Evolutionary conservation across 202 grass and related monocot species (phyloP).

Genomic region (Tripidium arundinaceum): DNA sequence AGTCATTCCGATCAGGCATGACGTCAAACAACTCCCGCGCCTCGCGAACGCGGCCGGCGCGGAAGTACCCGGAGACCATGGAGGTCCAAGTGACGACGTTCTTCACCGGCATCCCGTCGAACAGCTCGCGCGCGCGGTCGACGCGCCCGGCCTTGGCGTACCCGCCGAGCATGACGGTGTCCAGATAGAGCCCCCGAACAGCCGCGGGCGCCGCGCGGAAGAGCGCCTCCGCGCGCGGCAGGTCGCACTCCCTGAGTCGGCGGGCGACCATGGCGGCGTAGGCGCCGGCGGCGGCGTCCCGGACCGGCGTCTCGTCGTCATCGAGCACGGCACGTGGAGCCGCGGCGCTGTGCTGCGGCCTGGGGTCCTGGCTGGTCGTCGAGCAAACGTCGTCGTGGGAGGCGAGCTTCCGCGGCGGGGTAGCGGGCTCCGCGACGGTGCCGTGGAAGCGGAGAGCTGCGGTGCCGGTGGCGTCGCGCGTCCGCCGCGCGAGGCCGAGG

Average conservation of each 20-base stretch:
- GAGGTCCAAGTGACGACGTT: conserved; percentile 42
- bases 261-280: conserved; percentile 31
- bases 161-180: conserved; percentile 40
- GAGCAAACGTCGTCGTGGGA: not conserved
- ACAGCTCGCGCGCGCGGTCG: conserved; percentile 44
- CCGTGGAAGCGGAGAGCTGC: not conserved
- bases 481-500: not conserved
- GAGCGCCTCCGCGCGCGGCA: conserved; percentile 39
- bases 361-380: too few species aligned
- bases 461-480: not conserved
- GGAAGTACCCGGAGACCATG: conserved; percentile 48
- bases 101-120: conserved; percentile 48
- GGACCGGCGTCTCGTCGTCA: not conserved
- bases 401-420: not conserved
- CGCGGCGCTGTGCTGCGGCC: not conserved
- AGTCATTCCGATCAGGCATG: conserved; percentile 47
- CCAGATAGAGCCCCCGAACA: not conserved
- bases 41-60: conserved; percentile 18
- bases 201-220: conserved; percentile 25
- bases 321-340: not conserved
- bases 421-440: not conserved
- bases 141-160: conserved; percentile 31
- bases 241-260: conserved; percentile 5
- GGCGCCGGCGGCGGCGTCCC: not conserved
- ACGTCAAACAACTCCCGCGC: conserved; percentile 38